Conservation (phyloP, 305 asterid species). For the Solanum aculeatissimum region DNA sequence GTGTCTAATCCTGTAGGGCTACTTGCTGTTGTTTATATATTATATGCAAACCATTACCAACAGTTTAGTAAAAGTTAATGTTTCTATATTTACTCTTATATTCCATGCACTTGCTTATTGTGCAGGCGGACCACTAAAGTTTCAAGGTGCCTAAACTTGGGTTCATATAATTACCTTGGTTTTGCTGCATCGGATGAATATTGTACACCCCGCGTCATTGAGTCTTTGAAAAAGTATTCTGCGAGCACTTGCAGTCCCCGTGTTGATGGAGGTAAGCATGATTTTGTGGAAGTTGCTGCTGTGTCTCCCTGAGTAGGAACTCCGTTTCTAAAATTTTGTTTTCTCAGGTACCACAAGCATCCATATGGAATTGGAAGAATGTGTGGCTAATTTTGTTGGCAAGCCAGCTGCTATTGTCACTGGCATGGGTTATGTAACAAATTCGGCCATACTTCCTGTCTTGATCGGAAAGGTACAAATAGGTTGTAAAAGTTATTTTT, state of each 20-base stretch:
- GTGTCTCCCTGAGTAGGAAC: background rate
- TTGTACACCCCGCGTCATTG: conserved; percentile 93
- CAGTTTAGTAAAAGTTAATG: background rate
- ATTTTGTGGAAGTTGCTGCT: background rate
- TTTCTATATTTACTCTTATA: background rate
- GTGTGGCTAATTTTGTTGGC: conserved; percentile 83
- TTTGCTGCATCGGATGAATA: conserved; percentile 98
- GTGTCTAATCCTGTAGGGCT: background rate
- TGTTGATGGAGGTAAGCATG: conserved; percentile 80
- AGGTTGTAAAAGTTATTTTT: background rate
- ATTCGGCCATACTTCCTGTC: conserved; percentile 93
- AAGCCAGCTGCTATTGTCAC: conserved; percentile 89
- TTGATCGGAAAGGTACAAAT: conserved; percentile 64
- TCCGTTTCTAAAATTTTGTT: background rate
- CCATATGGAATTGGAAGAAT: conserved; percentile 77
- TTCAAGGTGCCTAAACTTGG: conserved; percentile 85
- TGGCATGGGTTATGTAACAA: conserved; percentile 98
- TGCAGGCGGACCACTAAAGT: conserved; percentile 76
- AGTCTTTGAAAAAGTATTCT: conserved; percentile 69
- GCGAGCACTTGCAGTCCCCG: conserved; percentile 96
- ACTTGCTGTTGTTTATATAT: background rate
- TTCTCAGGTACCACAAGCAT: conserved; percentile 38
- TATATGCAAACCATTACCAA: background rate
- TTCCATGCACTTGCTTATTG: conserved; percentile 15
- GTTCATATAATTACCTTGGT: conserved; percentile 97